Percentiles rank a stretch among this genome's conserved stretches.
Conservation (phyloP, 2,329 filamentous ascomycete species). For the Penicillium sp. region DNA sequence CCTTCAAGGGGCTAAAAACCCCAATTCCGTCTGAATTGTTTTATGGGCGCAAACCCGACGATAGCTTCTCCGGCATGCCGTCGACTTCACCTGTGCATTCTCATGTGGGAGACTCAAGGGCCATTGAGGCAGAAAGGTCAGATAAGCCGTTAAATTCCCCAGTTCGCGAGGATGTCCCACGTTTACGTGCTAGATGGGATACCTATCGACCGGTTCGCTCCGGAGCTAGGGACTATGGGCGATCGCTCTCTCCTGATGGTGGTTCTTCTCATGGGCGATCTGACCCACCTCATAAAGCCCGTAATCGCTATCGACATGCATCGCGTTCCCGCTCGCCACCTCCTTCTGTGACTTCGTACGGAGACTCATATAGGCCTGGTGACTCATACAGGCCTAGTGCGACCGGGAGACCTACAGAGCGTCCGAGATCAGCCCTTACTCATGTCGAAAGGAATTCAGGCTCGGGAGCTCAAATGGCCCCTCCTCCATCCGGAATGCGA, state of each 20-base stretch:
- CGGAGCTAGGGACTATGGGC: neutral
- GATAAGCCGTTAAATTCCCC: neutral
- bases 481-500: neutral
- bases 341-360: neutral
- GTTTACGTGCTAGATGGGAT: neutral
- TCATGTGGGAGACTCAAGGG: neutral
- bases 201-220: neutral
- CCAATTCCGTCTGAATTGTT: too few relatives aligned
- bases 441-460: too few relatives aligned
- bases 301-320: neutral
- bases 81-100: neutral
- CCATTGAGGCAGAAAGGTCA: neutral
- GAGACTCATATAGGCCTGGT: neutral
- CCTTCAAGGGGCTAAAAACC: neutral
- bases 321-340: neutral
- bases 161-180: neutral
- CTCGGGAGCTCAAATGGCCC: too few relatives aligned
- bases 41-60: neutral
- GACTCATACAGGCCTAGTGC: neutral
- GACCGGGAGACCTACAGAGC: neutral
- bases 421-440: too few relatives aligned
- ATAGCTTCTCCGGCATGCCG: neutral
- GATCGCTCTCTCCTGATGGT: neutral
- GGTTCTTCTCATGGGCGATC: neutral
- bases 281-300: neutral